phyloP scores from a whole-genome alignment of 1,284 basidiomycete species.

The Macrocystidia cucumis region DNA sequence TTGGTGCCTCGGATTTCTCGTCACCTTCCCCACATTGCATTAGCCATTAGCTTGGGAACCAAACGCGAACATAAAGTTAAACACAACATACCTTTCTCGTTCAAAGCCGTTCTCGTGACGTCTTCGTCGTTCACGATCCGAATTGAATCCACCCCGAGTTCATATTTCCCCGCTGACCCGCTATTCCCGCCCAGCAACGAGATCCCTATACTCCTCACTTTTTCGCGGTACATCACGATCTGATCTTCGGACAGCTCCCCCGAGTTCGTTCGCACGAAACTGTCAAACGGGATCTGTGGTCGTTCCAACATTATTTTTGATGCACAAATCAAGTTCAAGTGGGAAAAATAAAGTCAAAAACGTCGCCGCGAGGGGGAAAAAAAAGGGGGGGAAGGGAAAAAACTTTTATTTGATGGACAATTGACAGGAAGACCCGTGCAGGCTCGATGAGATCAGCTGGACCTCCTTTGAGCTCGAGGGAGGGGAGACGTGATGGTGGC shows the following conservation, averaged over 20 bases:
- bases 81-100: constrained; percentile 7
- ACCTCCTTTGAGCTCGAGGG: too few relatives aligned
- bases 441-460: too few relatives aligned
- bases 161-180: constrained; percentile 61
- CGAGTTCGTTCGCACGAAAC: constrained; percentile 79
- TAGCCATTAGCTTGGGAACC: too few relatives aligned
- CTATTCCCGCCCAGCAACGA: constrained; percentile 77
- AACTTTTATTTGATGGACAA: too few relatives aligned
- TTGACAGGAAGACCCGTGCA: too few relatives aligned
- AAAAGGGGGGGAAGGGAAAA: too few relatives aligned
- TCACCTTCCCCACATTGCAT: too few relatives aligned
- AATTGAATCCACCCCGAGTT: constrained; percentile 70
- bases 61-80: constrained; percentile 1
- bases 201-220: constrained; percentile 75
- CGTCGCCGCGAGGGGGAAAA: too few relatives aligned
- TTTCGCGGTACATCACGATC: constrained; percentile 70
- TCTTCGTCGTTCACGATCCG: constrained; percentile 39
- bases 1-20: too few relatives aligned
- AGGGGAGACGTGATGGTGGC: too few relatives aligned
- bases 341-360: too few relatives aligned
- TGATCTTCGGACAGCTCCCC: constrained; percentile 68
- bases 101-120: constrained; percentile 16
- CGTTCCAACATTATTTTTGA: constrained; percentile 1
- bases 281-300: constrained; percentile 68
- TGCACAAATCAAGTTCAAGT: not conserved